Conservation (phyloP, 2,329 filamentous ascomycete species). For the Herpotrichia juniperi region DNA sequence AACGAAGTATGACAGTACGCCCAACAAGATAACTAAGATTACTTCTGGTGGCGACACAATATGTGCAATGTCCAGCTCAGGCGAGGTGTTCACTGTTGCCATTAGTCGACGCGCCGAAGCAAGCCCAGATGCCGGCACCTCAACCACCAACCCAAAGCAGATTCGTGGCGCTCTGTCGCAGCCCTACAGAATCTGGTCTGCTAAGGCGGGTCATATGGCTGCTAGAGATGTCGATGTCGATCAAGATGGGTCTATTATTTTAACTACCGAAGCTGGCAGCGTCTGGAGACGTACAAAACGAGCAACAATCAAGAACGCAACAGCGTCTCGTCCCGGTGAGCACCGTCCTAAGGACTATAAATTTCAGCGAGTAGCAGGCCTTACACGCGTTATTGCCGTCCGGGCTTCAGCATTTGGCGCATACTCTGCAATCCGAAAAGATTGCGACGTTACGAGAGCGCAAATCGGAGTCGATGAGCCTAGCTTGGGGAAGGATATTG, state of each 20-base stretch:
- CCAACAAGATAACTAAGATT: constrained; percentile 76
- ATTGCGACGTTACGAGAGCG: constrained; percentile 79
- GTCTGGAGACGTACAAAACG: constrained; percentile 91
- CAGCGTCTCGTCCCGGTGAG: constrained; percentile 55
- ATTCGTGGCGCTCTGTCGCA: constrained; percentile 81
- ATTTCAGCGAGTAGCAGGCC: constrained; percentile 85
- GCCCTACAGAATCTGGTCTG: constrained; percentile 86
- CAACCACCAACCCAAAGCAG: constrained; percentile 91
- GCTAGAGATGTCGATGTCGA: constrained; percentile 86
- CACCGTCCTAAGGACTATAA: constrained; percentile 87
- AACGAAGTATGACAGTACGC: constrained; percentile 67
- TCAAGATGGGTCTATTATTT: constrained; percentile 91
- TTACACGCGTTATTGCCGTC: constrained; percentile 84
- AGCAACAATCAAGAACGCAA: constrained; percentile 75
- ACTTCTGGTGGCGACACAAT: constrained; percentile 90
- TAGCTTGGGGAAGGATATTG: constrained; percentile 75
- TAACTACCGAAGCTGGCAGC: constrained; percentile 89
- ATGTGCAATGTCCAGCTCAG: constrained; percentile 80
- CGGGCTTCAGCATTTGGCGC: constrained; percentile 88
- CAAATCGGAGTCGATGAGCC: constrained; percentile 71
- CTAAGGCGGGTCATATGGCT: constrained; percentile 82
- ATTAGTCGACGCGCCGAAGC: constrained; percentile 72
- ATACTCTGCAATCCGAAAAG: constrained; percentile 84
- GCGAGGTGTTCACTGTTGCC: constrained; percentile 86
- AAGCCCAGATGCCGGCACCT: constrained; percentile 63